Conservation (phyloP, 2,329 filamentous ascomycete species). For the Zasmidium citrigriseum region DNA sequence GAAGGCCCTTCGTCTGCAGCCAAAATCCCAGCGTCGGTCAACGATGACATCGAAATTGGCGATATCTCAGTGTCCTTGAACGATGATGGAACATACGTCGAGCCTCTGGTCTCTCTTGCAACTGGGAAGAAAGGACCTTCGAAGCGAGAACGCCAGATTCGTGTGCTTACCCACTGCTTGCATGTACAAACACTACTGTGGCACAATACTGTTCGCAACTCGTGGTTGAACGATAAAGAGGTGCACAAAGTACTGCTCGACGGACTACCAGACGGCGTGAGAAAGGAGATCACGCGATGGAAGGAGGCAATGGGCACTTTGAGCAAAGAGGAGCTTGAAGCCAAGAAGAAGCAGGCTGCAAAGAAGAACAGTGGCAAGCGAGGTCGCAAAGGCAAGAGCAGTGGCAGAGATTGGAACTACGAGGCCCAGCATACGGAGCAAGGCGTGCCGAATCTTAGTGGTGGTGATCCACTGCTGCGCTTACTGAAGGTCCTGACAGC, state of each 20-base stretch:
- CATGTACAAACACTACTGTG: slow-evolving; percentile 87
- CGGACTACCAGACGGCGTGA: slow-evolving; percentile 68
- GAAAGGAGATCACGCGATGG: slow-evolving; percentile 74
- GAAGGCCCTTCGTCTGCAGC: slow-evolving; percentile 11
- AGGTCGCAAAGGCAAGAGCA: slow-evolving; percentile 42
- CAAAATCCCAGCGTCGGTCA: slow-evolving; percentile 29
- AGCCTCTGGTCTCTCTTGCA: slow-evolving; percentile 41
- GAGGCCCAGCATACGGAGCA: slow-evolving; percentile 69
- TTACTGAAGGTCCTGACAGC: slow-evolving; percentile 74
- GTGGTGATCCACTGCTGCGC: slow-evolving; percentile 76
- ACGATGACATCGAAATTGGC: slow-evolving; percentile 31
- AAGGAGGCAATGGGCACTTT: slow-evolving; percentile 65
- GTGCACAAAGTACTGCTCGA: slow-evolving; percentile 75
- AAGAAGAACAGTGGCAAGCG: slow-evolving; percentile 42
- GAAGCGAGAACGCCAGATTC: slow-evolving; percentile 78
- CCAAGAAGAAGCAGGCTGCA: slow-evolving; percentile 40
- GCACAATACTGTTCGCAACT: slow-evolving; percentile 84
- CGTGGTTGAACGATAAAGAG: slow-evolving; percentile 76
- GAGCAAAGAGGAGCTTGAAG: slow-evolving; percentile 39
- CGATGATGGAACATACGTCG: slow-evolving; percentile 41
- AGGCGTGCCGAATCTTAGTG: slow-evolving; percentile 73
- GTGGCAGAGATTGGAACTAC: slow-evolving; percentile 68
- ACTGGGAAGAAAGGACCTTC: slow-evolving; percentile 76
- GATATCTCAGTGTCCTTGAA: slow-evolving; percentile 37
- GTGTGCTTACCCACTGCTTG: slow-evolving; percentile 78